These are phyloP conservation scores for Nectriaceae sp. DNA, from an alignment of 2,329 filamentous ascomycete genomes.

Conservation along the genomic window DNA sequence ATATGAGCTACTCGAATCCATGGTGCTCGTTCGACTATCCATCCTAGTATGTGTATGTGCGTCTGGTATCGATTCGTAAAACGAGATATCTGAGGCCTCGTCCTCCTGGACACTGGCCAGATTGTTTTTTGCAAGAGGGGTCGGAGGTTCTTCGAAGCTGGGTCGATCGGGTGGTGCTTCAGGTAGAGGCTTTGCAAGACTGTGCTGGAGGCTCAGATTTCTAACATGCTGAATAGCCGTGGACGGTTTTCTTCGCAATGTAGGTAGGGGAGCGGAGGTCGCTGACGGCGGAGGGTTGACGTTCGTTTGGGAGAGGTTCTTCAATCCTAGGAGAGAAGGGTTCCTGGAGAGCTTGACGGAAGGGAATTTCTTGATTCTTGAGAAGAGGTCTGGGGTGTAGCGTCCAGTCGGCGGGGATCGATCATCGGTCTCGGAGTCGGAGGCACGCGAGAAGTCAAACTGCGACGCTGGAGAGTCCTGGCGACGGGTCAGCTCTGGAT, in stretches of 20 bases:
- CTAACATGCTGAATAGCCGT: constrained; percentile 50
- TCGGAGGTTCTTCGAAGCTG: constrained; percentile 30
- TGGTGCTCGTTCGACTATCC: constrained; percentile 47
- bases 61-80: not conserved
- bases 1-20: constrained; percentile 49
- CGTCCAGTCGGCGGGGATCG: constrained; percentile 31
- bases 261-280: not conserved
- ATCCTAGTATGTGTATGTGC: constrained; percentile 23
- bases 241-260: not conserved
- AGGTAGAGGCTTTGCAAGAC: constrained; percentile 59
- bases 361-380: constrained; percentile 51
- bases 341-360: constrained; percentile 45
- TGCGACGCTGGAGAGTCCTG: constrained; percentile 29
- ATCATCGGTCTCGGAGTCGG: constrained; percentile 48
- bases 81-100: constrained; percentile 27
- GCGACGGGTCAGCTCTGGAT: constrained; percentile 33
- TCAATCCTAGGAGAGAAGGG: constrained; percentile 45
- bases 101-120: constrained; percentile 35
- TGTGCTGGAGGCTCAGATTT: constrained; percentile 56
- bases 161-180: constrained; percentile 44
- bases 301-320: constrained; percentile 24
- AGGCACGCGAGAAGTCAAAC: constrained; percentile 39
- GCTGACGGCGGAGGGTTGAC: constrained; percentile 18
- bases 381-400: constrained; percentile 48
- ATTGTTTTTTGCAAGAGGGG: constrained; percentile 30